Conservation (phyloP, 331 rosid genomes). For the Quercus lobata region DNA sequence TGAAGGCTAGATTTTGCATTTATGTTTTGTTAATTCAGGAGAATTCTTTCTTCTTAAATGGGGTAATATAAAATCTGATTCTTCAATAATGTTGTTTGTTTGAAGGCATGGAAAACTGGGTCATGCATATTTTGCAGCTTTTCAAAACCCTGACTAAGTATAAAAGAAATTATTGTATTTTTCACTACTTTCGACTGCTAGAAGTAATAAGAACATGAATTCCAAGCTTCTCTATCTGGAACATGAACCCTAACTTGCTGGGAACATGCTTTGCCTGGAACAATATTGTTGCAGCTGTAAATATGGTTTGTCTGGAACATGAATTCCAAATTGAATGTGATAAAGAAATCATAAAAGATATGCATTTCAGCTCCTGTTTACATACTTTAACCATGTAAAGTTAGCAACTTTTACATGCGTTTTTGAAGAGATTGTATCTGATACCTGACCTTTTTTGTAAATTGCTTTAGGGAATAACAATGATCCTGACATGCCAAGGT, state of each 20-base stretch:
- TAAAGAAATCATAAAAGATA: neutral
- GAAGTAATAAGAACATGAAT: neutral
- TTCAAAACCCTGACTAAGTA: neutral
- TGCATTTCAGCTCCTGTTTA: neutral
- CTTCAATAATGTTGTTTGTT: neutral
- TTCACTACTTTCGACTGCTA: neutral
- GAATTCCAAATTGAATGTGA: neutral
- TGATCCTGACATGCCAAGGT: constrained; percentile 38
- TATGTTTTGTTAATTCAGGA: neutral
- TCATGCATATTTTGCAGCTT: neutral
- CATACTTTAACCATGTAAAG: neutral
- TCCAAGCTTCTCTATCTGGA: neutral
- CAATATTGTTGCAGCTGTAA: neutral
- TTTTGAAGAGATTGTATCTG: constrained; percentile 17
- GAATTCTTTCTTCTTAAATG: neutral
- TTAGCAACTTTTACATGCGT: neutral
- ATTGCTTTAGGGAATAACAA: constrained; percentile 35
- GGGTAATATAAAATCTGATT: neutral
- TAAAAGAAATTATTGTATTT: neutral
- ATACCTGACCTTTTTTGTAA: constrained; percentile 10
- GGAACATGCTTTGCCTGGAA: neutral
- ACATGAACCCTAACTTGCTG: neutral
- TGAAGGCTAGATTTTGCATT: neutral
- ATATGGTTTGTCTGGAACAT: neutral
- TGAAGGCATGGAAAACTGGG: neutral